These are phyloP conservation scores for Syncephalastrum contaminatum DNA, from an alignment of 371 early-diverging fungal genomes.

Conservation along the genomic window DNA sequence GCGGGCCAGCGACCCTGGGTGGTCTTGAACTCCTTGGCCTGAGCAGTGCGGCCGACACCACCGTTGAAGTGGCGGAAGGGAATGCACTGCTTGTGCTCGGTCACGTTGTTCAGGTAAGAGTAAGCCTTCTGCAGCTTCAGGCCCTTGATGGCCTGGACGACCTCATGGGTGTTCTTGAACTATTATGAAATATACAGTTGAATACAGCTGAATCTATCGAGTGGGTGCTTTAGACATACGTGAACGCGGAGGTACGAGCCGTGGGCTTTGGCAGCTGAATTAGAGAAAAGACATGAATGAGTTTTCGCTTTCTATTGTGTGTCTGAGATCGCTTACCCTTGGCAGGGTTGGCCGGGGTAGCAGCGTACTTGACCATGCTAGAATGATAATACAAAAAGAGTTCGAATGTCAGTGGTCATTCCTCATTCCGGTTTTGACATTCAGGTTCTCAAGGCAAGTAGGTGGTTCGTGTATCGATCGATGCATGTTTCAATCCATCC, in stretches of 20 bases:
- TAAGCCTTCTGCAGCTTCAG: constrained; percentile 94
- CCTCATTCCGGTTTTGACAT: neutral
- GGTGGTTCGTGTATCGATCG: neutral
- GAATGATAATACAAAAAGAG: constrained; percentile 7
- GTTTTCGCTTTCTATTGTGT: neutral
- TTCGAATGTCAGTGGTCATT: constrained; percentile 3
- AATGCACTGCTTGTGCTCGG: constrained; percentile 96
- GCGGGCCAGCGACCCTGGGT: constrained; percentile 99
- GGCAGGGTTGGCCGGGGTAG: constrained; percentile 35
- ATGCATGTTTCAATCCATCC: neutral
- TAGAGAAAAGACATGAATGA: neutral
- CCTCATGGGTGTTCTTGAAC: constrained; percentile 98
- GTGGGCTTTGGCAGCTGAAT: constrained; percentile 25
- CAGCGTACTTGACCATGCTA: constrained; percentile 47
- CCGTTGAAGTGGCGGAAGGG: constrained; percentile 98
- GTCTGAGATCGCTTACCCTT: constrained; percentile 27
- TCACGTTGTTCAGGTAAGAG: constrained; percentile 94
- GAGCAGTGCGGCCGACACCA: constrained; percentile 97
- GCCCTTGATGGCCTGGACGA: constrained; percentile 94
- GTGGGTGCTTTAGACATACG: constrained; percentile 13
- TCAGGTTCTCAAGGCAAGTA: neutral
- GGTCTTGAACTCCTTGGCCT: constrained; percentile 94
- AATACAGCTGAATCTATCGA: neutral
- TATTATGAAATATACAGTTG: constrained; percentile 12
- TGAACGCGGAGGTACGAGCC: constrained; percentile 35